Percentiles rank a stretch among this genome's conserved stretches.
phyloP scores from a whole-genome alignment of 805 yeast species.

The Candida parachauliodes region DNA sequence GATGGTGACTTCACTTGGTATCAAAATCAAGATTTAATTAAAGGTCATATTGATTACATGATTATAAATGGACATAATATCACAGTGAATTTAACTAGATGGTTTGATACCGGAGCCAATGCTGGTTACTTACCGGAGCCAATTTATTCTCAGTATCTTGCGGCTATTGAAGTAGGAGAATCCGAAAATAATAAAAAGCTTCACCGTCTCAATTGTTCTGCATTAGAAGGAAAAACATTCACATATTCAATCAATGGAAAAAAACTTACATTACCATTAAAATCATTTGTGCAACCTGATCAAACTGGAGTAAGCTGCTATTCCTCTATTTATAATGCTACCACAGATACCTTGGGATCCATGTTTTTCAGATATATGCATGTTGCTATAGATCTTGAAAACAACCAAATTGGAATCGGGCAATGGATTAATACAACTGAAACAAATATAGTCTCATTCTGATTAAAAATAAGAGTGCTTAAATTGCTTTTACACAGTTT shows the following conservation, averaged over 20 bases:
- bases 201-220: background rate
- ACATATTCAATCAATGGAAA: background rate
- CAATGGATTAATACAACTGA: background rate
- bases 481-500: too few relatives aligned
- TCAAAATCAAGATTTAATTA: background rate
- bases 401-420: background rate
- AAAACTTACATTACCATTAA: too few relatives aligned
- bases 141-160: background rate
- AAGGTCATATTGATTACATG: background rate
- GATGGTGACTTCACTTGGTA: background rate
- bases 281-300: background rate
- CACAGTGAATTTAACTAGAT: background rate
- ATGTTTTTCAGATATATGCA: background rate
- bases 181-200: background rate
- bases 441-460: background rate
- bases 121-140: background rate
- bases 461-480: too few relatives aligned
- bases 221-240: background rate
- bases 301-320: background rate
- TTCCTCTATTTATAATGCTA: background rate
- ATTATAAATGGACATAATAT: background rate
- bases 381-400: conserved; percentile 2
- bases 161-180: background rate
- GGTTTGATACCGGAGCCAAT: background rate
- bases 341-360: background rate